Evolutionary conservation across 2,329 filamentous ascomycete genomes (phyloP).

Genomic region (Clonostachys byssicola): DNA sequence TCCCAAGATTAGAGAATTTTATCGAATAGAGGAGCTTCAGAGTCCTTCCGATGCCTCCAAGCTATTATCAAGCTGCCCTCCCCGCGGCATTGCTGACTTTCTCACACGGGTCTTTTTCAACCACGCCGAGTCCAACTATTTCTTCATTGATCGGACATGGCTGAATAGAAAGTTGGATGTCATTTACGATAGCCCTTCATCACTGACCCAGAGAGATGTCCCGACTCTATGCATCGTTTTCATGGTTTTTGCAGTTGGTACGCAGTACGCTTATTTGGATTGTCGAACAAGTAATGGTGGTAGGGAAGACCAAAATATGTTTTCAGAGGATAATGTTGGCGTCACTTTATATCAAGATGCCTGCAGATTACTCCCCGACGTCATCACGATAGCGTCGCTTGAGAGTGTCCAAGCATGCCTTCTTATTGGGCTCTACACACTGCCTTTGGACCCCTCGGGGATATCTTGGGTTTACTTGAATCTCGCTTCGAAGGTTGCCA

Average conservation of each 20-base stretch:
- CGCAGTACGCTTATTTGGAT: constrained; percentile 45
- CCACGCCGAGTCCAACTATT: constrained; percentile 43
- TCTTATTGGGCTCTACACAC: constrained; percentile 48
- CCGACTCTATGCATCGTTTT: constrained; percentile 38
- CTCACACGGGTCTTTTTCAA: constrained; percentile 41
- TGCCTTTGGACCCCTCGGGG: constrained; percentile 52
- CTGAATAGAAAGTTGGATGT: constrained; percentile 30
- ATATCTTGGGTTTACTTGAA: constrained; percentile 54
- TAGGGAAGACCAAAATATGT: constrained; percentile 14
- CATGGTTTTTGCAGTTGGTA: constrained; percentile 43
- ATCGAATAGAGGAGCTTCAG: constrained; percentile 39
- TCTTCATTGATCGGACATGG: constrained; percentile 39
- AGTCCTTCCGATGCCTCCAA: constrained; percentile 22
- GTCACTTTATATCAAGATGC: constrained; percentile 53
- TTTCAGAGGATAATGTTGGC: constrained; percentile 48
- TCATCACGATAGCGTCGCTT: constrained; percentile 50
- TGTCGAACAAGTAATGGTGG: constrained; percentile 8
- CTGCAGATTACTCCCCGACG: constrained; percentile 47
- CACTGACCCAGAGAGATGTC: constrained; percentile 31
- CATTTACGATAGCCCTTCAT: constrained; percentile 30
- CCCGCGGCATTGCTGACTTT: constrained; percentile 40
- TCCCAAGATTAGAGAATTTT: constrained; percentile 32
- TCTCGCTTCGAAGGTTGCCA: constrained; percentile 50
- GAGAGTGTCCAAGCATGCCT: constrained; percentile 55
- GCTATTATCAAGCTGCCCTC: constrained; percentile 24